phyloP scores from a whole-genome alignment of 2,329 filamentous ascomycete genomes.

The Scopulariopsis brevicaulis region DNA sequence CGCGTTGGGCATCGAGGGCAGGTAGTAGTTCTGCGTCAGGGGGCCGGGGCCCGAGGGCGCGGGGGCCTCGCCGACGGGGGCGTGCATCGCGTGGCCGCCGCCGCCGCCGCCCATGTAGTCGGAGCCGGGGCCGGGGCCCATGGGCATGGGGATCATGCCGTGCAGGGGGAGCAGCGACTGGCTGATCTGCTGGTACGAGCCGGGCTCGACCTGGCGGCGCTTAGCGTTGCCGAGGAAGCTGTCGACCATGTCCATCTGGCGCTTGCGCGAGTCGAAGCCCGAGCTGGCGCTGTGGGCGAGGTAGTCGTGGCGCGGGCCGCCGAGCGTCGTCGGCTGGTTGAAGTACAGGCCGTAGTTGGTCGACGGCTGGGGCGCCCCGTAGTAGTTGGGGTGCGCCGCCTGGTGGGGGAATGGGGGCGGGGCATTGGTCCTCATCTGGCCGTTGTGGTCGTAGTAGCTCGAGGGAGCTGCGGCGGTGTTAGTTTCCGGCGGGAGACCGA shows the following conservation, averaged over 20 bases:
- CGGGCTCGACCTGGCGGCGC: slow-evolving; percentile 79
- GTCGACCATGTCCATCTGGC: slow-evolving; percentile 77
- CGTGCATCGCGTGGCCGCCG: slow-evolving; percentile 23
- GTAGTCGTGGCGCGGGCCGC: slow-evolving; percentile 6
- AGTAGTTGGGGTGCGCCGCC: slow-evolving; percentile 36
- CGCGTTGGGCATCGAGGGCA: slow-evolving; percentile 77
- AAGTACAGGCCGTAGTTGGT: slow-evolving; percentile 69
- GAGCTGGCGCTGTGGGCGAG: slow-evolving; percentile 12
- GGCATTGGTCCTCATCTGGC: slow-evolving; percentile 46
- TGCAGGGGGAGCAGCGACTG: slow-evolving; percentile 78
- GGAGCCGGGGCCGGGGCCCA: slow-evolving; percentile 25
- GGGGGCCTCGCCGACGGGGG: slow-evolving; percentile 38
- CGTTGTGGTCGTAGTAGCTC: slow-evolving; percentile 54
- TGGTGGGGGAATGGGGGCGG: slow-evolving; percentile 44
- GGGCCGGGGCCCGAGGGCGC: slow-evolving; percentile 43
- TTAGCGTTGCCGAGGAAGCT: slow-evolving; percentile 93
- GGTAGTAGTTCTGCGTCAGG: slow-evolving; percentile 63
- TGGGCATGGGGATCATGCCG: slow-evolving; percentile 52
- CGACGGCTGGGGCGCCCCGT: slow-evolving; percentile 45
- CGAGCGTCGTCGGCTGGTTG: slow-evolving; percentile 32
- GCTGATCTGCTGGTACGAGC: slow-evolving; percentile 83
- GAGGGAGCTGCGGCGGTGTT: slow-evolving; percentile 30
- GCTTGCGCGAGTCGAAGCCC: slow-evolving; percentile 62
- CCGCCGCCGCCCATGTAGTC: slow-evolving; percentile 37
- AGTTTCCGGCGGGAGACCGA: slow-evolving; percentile 18